A percentile compares a stretch with the other conserved stretches of the same genome.
Evolutionary conservation across 2,329 filamentous ascomycete species (phyloP).

Genomic region (Chrysoporthe deuterocubensis): DNA sequence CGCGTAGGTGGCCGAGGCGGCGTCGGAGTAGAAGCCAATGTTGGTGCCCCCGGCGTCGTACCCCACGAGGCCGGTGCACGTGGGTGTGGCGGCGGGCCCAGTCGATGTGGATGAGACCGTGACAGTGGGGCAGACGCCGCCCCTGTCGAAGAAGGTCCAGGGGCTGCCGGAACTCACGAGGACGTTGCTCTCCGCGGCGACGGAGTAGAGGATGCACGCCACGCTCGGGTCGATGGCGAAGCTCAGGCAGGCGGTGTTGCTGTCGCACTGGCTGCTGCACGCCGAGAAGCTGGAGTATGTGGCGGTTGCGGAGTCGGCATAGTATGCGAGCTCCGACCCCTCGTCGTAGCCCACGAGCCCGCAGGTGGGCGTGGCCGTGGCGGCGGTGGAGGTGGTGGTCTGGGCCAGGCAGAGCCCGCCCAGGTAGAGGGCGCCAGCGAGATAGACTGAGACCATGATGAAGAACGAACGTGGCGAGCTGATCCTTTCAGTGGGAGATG

Average conservation of each 20-base stretch:
- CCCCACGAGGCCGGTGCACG: constrained; percentile 24
- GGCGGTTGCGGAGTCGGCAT: constrained; percentile 13
- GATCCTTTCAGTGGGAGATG: neutral
- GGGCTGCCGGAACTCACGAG: constrained; percentile 38
- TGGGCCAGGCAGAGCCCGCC: constrained; percentile 22
- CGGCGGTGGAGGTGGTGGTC: constrained; percentile 12
- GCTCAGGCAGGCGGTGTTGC: constrained; percentile 23
- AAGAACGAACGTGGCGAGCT: neutral
- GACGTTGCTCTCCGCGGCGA: constrained; percentile 28
- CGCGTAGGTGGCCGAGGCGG: constrained; percentile 18
- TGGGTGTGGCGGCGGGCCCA: constrained; percentile 22
- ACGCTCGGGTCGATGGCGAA: constrained; percentile 22
- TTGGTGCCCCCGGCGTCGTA: constrained; percentile 26
- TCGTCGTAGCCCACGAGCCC: constrained; percentile 22
- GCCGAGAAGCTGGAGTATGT: constrained; percentile 19
- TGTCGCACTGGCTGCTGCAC: constrained; percentile 24
- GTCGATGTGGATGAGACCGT: constrained; percentile 6
- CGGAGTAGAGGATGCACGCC: constrained; percentile 25
- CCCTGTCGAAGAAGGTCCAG: constrained; percentile 28
- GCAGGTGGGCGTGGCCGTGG: constrained; percentile 20
- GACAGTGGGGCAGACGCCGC: constrained; percentile 21
- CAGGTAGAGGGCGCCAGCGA: constrained; percentile 15
- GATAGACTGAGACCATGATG: constrained; percentile 21
- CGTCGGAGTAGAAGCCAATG: constrained; percentile 22
- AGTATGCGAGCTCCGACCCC: constrained; percentile 25